Evolutionary conservation across 2,329 filamentous ascomycete species (phyloP).

Genomic region (Trichoderma lentiforme): DNA sequence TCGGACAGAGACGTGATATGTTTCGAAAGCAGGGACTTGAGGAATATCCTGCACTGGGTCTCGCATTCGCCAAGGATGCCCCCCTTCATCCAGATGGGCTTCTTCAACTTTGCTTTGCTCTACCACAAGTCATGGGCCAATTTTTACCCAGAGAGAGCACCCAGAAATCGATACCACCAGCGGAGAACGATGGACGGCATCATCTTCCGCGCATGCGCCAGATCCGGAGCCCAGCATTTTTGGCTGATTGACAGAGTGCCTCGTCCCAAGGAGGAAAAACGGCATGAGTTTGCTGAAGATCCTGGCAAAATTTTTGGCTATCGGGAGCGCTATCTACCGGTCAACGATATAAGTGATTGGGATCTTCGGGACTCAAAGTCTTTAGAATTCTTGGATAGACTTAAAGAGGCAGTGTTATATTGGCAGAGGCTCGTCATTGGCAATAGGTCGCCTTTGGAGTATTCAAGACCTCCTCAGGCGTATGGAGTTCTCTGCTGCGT

Average conservation of each 20-base stretch:
- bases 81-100: background rate
- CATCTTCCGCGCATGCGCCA: background rate
- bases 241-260: background rate
- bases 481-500: background rate
- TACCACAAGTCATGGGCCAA: background rate
- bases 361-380: background rate
- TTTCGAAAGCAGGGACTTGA: background rate
- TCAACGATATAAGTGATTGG: accelerated
- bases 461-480: background rate
- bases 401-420: background rate
- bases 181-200: background rate
- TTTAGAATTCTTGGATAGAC: background rate
- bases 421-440: background rate
- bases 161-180: background rate
- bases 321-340: background rate
- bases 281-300: background rate
- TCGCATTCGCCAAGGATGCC: background rate
- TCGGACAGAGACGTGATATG: background rate
- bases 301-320: background rate
- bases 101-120: background rate
- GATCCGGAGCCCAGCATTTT: background rate
- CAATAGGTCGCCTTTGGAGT: background rate
- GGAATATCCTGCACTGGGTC: background rate
- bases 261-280: background rate
- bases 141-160: background rate